Base-by-base conservation (phyloP, 2,329 filamentous ascomycete genomes). In the Hypoxylon sp. region DNA sequence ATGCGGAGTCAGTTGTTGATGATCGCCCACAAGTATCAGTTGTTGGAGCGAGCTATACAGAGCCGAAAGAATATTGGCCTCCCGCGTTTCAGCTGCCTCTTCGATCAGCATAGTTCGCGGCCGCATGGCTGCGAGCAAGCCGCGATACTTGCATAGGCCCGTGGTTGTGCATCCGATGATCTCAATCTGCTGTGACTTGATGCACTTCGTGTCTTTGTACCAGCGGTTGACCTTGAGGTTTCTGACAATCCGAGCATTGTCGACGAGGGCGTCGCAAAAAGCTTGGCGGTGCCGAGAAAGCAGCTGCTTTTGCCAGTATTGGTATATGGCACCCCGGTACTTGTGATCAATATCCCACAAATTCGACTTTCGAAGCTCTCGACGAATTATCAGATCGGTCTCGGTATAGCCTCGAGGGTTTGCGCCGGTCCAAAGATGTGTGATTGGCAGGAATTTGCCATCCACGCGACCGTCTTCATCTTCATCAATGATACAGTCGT, bases 91-190 rank as follows among this genome's bases (percentile, higher is more conserved):
- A 0, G 89, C 90, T 0, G 89, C 88, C 71, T 94, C 88, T 73
- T 94, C 88, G 37, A 95, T 85, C 26, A 95, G 72, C 9, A 93
- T 77, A 3, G 90, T 76, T 16, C 77, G 82, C 0, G 90, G 89
- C 19, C 80, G 75, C 3, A 93, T 66, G 2, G 82, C 81, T 1
- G 84, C 77, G 15, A 95, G 75, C 2, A 93, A 75, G 1, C 80
- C 82, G 3, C 90, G 83, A 55, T 94, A 93, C 61, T 95, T 95
- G 69, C 86, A 87, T 6, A 95, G 67, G 1, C 90, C 90, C 0
- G 91, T 95, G 0, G 88, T 91, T 0, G 91, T 96, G 40, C 81
- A 81, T 23, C 81, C 80, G 3, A 93, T 71, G 16, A 90, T 76
- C 15, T 80, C 71, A 11, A 79, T 68, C 0, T 61, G 36, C 11